Percentiles rank a stretch among this genome's conserved stretches.
Evolutionary conservation across 139 green algal species (phyloP).

Genomic region (Penium margaritaceum): DNA sequence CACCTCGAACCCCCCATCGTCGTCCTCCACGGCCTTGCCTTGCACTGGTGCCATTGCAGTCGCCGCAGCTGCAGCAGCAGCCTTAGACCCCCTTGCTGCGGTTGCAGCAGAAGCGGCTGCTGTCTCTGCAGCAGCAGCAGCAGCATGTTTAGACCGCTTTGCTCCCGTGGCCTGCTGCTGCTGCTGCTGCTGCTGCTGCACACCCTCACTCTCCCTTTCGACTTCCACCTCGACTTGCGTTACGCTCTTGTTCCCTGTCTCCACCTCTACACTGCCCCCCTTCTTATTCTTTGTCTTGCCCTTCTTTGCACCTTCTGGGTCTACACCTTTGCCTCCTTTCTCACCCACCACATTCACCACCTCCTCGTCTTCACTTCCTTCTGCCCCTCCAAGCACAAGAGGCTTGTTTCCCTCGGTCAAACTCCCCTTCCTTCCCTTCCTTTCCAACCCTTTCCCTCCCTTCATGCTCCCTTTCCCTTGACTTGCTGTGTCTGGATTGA

Average conservation of each 20-base stretch:
- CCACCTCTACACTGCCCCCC: not conserved
- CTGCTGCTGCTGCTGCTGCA: too few relatives aligned
- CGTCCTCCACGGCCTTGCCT: not conserved
- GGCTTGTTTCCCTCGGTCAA: slow-evolving; percentile 6
- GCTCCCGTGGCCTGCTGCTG: not conserved
- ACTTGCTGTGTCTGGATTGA: not conserved
- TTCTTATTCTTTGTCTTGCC: not conserved
- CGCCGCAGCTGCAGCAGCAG: too few relatives aligned
- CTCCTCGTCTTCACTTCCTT: slow-evolving; percentile 1
- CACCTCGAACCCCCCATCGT: slow-evolving; percentile 49
- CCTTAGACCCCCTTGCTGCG: not conserved
- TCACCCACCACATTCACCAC: not conserved
- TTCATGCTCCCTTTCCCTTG: not conserved
- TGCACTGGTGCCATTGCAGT: not conserved
- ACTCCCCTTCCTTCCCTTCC: not conserved
- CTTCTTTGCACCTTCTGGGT: slow-evolving; percentile 9
- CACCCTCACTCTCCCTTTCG: too few relatives aligned
- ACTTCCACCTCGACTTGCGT: not conserved
- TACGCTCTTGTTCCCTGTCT: not conserved
- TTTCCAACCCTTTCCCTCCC: not conserved
- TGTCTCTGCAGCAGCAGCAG: not conserved
- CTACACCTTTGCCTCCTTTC: too few relatives aligned
- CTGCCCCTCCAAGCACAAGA: not conserved
- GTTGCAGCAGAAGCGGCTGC: not conserved
- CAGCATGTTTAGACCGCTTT: not conserved